phyloP scores from a whole-genome alignment of 768 basidiomycete genomes.

The Termitomyces heimii region DNA sequence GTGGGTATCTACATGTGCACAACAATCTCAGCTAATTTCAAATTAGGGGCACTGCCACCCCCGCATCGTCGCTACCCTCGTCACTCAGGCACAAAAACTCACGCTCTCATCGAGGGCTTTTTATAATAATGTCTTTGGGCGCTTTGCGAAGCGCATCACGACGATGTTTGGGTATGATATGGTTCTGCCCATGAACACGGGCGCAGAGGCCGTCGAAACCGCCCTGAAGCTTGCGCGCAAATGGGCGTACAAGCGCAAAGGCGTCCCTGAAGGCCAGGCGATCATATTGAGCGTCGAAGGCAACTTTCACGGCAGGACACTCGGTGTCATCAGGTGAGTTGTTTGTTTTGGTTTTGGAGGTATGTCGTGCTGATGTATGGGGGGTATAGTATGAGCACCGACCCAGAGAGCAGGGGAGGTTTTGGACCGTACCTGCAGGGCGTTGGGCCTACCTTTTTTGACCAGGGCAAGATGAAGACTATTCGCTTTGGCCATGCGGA shows the following conservation, averaged over 20 bases:
- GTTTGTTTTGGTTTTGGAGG: background rate
- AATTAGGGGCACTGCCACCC: conserved; percentile 87
- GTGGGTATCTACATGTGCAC: conserved; percentile 39
- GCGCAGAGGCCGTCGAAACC: conserved; percentile 97
- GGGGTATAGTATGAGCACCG: conserved; percentile 78
- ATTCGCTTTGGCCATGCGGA: conserved; percentile 83
- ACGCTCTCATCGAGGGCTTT: conserved; percentile 96
- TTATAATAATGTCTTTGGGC: conserved; percentile 88
- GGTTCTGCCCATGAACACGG: conserved; percentile 98
- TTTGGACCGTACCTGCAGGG: conserved; percentile 89
- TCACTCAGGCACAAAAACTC: conserved; percentile 81
- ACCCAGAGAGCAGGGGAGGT: conserved; percentile 79
- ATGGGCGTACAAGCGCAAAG: conserved; percentile 93
- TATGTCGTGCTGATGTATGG: background rate
- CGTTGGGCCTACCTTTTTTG: conserved; percentile 74
- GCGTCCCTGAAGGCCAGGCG: conserved; percentile 74
- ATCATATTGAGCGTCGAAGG: conserved; percentile 81
- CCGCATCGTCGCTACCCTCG: conserved; percentile 72
- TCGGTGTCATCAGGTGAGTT: conserved; percentile 74
- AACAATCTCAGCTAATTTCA: too few species aligned
- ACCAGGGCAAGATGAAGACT: conserved; percentile 42
- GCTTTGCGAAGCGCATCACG: conserved; percentile 83
- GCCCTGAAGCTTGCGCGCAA: conserved; percentile 93
- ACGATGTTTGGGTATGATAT: conserved; percentile 88
- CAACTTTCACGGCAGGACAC: conserved; percentile 94